Evolutionary conservation across 2,329 filamentous ascomycete species (phyloP), one percentile per base, ranked within the genome.

Genomic region (Ramularia endophylla): DNA sequence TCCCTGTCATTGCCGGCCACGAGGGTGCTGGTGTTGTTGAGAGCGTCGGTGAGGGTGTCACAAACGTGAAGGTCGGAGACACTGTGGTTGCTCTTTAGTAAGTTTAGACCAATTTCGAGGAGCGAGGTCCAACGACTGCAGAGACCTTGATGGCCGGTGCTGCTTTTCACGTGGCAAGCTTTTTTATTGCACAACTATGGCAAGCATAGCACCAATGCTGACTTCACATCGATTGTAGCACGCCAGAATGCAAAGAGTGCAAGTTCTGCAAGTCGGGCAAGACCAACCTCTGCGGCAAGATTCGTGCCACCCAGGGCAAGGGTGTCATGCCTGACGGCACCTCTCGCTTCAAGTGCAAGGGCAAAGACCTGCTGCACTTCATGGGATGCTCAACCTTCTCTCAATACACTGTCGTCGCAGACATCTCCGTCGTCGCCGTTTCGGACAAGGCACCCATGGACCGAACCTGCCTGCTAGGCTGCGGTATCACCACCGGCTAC

Each of bases 251-350:
- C 74, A 76, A 80, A 56, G 90, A 97, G 69, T 98, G 92, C 81
- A 97, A 97, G 75, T 97, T 97, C 78, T 98, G 92, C 83, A 92
- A 87, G 70, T 97, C 90, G 30, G 92, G 90, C 72, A 98, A 98
- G 82, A 97, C 90, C 60, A 95, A 97, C 72, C 84, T 97, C 44
- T 97, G 90, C 72, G 92, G 92, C 67, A 97, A 97, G 80, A 98
- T 98, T 69, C 84, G 92, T 59, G 87, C 87, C 33, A 97, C 92
- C 32, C 92, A 98, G 72, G 92, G 92, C 59, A 85, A 82, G 68
- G 92, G 92, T 62, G 80, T 95, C 56, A 95, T 98, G 89, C 92
- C 92, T 43, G 92, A 98, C 67, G 90, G 90, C 59, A 97, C 90
- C 53, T 84, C 85, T 43, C 85, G 92, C 59, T 95, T 97, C 81